Percentiles rank a stretch among this genome's conserved stretches.
phyloP scores from a whole-genome alignment of 306 rosid species.

The Comarum palustre region DNA sequence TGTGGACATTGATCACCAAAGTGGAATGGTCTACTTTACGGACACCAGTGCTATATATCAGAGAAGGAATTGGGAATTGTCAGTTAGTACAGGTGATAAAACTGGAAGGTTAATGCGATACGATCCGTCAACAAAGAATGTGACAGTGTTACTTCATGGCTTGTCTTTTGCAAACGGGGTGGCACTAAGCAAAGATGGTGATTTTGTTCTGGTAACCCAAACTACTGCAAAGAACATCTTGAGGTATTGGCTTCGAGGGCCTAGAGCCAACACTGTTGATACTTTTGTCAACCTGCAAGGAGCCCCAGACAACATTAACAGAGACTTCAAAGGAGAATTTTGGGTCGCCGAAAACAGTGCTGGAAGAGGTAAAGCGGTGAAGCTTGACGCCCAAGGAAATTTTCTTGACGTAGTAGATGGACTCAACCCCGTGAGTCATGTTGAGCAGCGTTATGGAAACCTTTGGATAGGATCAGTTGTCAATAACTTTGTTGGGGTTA shows the following conservation, averaged over 20 bases:
- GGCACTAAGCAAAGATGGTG: constrained; percentile 46
- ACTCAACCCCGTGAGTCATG: constrained; percentile 53
- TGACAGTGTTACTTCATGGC: constrained; percentile 35
- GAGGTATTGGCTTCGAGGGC: constrained; percentile 36
- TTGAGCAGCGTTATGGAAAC: constrained; percentile 35
- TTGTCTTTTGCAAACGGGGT: constrained; percentile 61
- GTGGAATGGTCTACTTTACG: constrained; percentile 46
- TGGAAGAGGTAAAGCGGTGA: constrained; percentile 37
- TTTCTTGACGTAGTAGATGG: constrained; percentile 40
- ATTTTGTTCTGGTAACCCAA: constrained; percentile 46
- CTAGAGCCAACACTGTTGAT: not conserved
- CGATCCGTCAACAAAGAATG: constrained; percentile 34
- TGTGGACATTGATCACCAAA: constrained; percentile 39
- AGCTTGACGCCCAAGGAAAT: constrained; percentile 36
- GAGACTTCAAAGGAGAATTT: constrained; percentile 36
- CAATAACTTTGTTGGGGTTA: not conserved
- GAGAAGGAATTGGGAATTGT: constrained; percentile 38
- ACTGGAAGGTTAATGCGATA: constrained; percentile 50
- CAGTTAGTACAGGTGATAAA: constrained; percentile 35
- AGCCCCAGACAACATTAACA: constrained; percentile 54
- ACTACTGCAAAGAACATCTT: constrained; percentile 24
- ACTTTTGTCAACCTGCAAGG: constrained; percentile 27
- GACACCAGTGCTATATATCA: constrained; percentile 48
- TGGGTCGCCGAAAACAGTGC: constrained; percentile 52
- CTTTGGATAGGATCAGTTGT: not conserved